These are phyloP conservation scores for Kodamaea ohmeri DNA, from an alignment of 1,139 yeast species.

Conservation along the genomic window DNA sequence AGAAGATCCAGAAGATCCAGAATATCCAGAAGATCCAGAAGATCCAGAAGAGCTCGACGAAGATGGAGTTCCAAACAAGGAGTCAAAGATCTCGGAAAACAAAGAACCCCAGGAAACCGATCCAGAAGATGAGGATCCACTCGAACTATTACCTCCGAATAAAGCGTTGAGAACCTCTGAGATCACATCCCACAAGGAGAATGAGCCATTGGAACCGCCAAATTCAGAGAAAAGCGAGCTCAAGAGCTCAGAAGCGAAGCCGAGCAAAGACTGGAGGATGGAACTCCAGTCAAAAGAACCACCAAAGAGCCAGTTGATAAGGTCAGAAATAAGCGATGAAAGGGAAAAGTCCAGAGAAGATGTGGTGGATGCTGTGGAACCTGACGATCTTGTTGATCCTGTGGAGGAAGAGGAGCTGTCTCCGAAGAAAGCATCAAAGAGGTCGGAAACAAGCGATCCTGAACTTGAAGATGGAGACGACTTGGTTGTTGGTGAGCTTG, in stretches of 20 bases:
- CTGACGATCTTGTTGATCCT: conserved; percentile 11
- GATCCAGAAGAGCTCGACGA: conserved; percentile 6
- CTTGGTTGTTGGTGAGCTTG: too few relatives aligned
- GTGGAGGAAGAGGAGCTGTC: conserved; percentile 5
- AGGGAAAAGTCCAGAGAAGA: conserved; percentile 9
- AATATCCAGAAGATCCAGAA: not conserved
- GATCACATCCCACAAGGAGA: conserved; percentile 12
- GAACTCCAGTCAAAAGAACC: conserved; percentile 9
- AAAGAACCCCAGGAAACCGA: conserved; percentile 10
- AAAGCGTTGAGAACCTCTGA: conserved; percentile 14
- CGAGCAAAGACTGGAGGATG: conserved; percentile 3
- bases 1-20: not conserved
- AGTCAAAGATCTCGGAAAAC: conserved; percentile 13
- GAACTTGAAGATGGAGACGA: conserved; percentile 11
- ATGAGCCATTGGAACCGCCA: conserved; percentile 3
- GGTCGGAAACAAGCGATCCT: conserved; percentile 10
- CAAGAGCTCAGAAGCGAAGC: conserved; percentile 15
- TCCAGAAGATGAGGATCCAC: conserved; percentile 6
- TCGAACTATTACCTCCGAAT: conserved; percentile 14
- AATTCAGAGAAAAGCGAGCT: conserved; percentile 13
- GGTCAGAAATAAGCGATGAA: conserved; percentile 12
- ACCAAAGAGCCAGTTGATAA: conserved; percentile 14
- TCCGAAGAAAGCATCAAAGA: conserved; percentile 17
- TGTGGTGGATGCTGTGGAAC: too few relatives aligned
- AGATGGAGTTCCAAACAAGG: conserved; percentile 18